Evolutionary conservation across 495 filamentous ascomycete genomes (phyloP), one percentile per base, ranked within the genome.

Genomic region (Daldinia caldariorum): DNA sequence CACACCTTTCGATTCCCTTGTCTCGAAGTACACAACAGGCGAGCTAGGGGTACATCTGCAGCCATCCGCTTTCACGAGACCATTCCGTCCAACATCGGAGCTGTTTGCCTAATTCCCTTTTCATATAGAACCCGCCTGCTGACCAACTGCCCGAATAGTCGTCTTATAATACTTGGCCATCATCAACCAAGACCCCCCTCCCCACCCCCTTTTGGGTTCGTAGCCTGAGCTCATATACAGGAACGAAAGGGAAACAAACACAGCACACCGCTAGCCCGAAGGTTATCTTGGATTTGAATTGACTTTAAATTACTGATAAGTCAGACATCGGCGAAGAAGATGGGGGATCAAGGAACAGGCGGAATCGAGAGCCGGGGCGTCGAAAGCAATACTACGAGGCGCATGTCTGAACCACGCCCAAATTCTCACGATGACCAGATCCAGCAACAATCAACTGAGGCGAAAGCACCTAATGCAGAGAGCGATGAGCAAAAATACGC

Each of bases 341-440:
- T 83, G 82, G 77, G 74, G 64, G 82, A 83, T 38, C 81, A 83
- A 78, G 80, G 79, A 61, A 77, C 79, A 35, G 79, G 80, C 29
- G 79, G 82, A 13, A 71, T 75, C 58, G 73, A 75, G 39, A 77
- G 75, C 43, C 69, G 73, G 12, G 81, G 81, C 37, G 71, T 83
- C 49, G 79, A 79, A 62, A 83, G 78, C 72, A 81, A 82, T 63
- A 76, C 82, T 65, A 74, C 81, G 16, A 79, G 75, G 51, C 72
- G 75, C 35, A 77, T 75, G 72, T 77, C 75, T 34, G 70, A 71
- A 70, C 72, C 75, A 38, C 61, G 74, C 35, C 65, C 70, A 53
- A 77, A 63, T 38, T 53, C 75, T 12, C 75, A 70, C 63, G 75
- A 77, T 53, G 75, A 75, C 41, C 72, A 75, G 60, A 77, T 77